Evolutionary conservation across 345 rosid species (phyloP), one percentile per base, ranked within the genome.

Genomic region (Euphorbia pulcherrima): DNA sequence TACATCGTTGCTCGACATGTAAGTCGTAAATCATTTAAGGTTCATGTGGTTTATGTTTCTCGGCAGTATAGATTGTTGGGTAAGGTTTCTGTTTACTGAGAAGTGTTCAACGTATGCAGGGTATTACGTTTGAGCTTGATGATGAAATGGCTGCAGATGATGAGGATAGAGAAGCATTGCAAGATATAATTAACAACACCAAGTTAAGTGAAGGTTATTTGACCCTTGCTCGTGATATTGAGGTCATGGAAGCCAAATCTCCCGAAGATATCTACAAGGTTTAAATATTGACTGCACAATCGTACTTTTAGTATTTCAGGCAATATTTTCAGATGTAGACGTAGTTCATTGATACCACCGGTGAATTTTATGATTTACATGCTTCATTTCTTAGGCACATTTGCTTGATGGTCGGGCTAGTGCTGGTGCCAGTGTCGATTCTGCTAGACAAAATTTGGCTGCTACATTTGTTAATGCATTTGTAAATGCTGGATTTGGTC

Each of bases 201-300:
- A 88, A 84, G 79, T 68, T 95, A 68, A 88, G 93, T 69, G 99
- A 92, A 79, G 93, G 97, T 63, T 95, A 92, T 79, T 88, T 95
- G 61, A 82, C 93, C 3, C 97, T 95, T 77, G 97, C 97, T 70
- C 92, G 96, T 64, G 99, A 95, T 86, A 87, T 95, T 35, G 97
- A 95, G 85, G 99, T 95, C 79, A 88, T 95, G 97, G 99, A 95
- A 81, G 85, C 97, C 63, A 95, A 89, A 75, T 85, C 96, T 44
- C 97, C 96, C 63, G 97, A 95, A 80, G 97, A 95, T 66, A 86
- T 95, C 72, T 95, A 92, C 68, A 95, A 94, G 97, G 99, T 94
- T 39, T 48, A 74, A 68, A 77, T 8, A 57, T 35, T 39, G 28
- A 39, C 54, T 20, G 40, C 39, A 14, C 48, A 44, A 50, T 12